Base-by-base conservation (phyloP, 2,329 filamentous ascomycete species). In the Sclerotinia spermophila region DNA sequence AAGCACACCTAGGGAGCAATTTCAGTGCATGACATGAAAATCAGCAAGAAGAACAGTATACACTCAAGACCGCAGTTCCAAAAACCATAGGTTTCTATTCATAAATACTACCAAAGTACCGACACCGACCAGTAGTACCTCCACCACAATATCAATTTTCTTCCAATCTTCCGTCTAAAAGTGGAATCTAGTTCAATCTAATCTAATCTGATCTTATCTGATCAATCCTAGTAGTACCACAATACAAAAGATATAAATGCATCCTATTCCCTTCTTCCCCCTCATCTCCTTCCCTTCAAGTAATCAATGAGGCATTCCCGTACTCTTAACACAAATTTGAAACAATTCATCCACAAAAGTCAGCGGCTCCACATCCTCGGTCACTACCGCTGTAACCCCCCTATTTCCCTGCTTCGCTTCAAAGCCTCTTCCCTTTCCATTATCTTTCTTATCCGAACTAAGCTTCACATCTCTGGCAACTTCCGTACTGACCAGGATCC, bases 311-410 rank as follows among this genome's bases (percentile, higher is more conserved):
- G 60, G 68, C 68, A 66, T 70, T 1, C 15, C 60, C 33, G 68
- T n/a, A 7, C 53, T 70, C 35, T 70, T 60, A 19, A 67, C 69
- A 59, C 69, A 70, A 59, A 67, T 67, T 21, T 60, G 51, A n/a
- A 70, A 70, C n/a, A 70, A 60, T 35, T 70, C 62, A 61, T 70
- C 69, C 42, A 67, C 69, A 67, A 70, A 70, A 15, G 69, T 70
- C 24, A 38, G 62, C 17, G 62, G 62, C n/a, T 70, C 69, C 15
- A 68, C 62, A 53, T 70, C 68, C n/a, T 65, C 68, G 27, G 27
- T 48, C 5, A 45, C 68, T 10, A 44, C 24, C 27, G 68, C 60
- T 11, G 60, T 66, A 30, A 70, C 68, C 10, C 68, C 68, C 5
- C 53, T 44, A 40, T 55, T 45, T 24, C 55, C 42, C 38, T 55